Evolutionary conservation across 1,284 basidiomycete species (phyloP).

Genomic region (Coniophora puteana): DNA sequence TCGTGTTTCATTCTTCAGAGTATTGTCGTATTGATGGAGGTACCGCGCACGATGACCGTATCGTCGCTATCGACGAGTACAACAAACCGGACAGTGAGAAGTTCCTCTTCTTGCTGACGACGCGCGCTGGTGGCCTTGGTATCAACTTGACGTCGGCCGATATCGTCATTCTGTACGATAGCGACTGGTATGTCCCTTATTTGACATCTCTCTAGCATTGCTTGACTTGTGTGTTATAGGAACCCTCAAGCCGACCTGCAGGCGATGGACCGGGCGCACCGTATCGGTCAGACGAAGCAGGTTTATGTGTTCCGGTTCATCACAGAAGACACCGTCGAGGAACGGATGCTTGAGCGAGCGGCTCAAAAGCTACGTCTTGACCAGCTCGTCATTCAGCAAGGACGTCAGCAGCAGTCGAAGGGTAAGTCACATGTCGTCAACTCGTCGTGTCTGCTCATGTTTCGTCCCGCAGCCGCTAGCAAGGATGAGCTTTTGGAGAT

Average conservation of each 20-base stretch:
- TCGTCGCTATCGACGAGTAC: slow-evolving; percentile 95
- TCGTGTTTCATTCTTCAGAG: slow-evolving; percentile 42
- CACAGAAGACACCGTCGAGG: slow-evolving; percentile 95
- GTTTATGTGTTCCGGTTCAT: slow-evolving; percentile 98
- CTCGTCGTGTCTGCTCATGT: neutral
- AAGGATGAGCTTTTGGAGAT: slow-evolving; percentile 98
- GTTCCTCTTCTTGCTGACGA: slow-evolving; percentile 97
- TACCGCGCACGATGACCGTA: slow-evolving; percentile 96
- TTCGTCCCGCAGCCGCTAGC: slow-evolving; percentile 60
- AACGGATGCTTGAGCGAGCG: slow-evolving; percentile 94
- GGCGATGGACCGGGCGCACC: slow-evolving; percentile 98
- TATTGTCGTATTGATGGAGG: slow-evolving; percentile 98
- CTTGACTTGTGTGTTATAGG: slow-evolving; percentile 37
- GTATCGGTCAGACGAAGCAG: slow-evolving; percentile 98
- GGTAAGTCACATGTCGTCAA: slow-evolving; percentile 31
- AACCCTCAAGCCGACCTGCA: slow-evolving; percentile 99
- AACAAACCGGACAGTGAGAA: slow-evolving; percentile 94
- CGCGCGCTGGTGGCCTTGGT: slow-evolving; percentile 96
- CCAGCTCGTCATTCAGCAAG: slow-evolving; percentile 98
- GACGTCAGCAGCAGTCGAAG: slow-evolving; percentile 71
- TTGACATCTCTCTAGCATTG: slow-evolving; percentile 8
- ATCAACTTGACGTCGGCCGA: slow-evolving; percentile 97
- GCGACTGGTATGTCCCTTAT: slow-evolving; percentile 75
- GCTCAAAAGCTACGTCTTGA: slow-evolving; percentile 96
- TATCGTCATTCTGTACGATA: slow-evolving; percentile 96